These are phyloP conservation scores for Aegilops umbellulata DNA, from an alignment of 176 grass and related monocot species.

Conservation along the genomic window DNA sequence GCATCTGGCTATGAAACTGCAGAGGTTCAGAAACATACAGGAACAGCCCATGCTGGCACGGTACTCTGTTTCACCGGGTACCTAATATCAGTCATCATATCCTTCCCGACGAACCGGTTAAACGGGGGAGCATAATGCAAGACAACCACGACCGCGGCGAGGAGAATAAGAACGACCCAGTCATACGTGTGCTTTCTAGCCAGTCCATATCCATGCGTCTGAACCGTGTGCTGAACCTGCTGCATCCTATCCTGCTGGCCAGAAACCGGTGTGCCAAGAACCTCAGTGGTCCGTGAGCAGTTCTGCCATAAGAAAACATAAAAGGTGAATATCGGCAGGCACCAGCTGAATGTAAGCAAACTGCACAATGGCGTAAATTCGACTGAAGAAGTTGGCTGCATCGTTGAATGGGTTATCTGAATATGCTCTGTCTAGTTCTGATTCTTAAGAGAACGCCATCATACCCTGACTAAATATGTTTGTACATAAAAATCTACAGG, in stretches of 20 bases:
- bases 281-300: background rate
- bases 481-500: background rate
- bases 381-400: background rate
- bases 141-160: constrained; percentile 35
- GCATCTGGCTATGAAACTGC: background rate
- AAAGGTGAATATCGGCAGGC: background rate
- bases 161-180: constrained; percentile 67
- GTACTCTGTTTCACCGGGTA: constrained; percentile 75
- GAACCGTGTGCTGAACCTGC: constrained; percentile 50
- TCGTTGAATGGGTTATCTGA: background rate
- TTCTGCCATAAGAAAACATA: background rate
- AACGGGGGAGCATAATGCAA: constrained; percentile 59
- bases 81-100: constrained; percentile 63
- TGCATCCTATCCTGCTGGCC: constrained; percentile 36
- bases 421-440: background rate
- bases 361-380: background rate
- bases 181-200: constrained; percentile 59
- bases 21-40: constrained; percentile 54
- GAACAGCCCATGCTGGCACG: constrained; percentile 60
- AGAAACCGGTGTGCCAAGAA: background rate
- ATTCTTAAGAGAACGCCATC: background rate
- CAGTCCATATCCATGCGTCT: constrained; percentile 56
- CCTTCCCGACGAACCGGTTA: constrained; percentile 62
- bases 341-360: background rate
- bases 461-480: background rate